phyloP scores from a whole-genome alignment of 2,329 filamentous ascomycete species.

The Hortaea werneckii region DNA sequence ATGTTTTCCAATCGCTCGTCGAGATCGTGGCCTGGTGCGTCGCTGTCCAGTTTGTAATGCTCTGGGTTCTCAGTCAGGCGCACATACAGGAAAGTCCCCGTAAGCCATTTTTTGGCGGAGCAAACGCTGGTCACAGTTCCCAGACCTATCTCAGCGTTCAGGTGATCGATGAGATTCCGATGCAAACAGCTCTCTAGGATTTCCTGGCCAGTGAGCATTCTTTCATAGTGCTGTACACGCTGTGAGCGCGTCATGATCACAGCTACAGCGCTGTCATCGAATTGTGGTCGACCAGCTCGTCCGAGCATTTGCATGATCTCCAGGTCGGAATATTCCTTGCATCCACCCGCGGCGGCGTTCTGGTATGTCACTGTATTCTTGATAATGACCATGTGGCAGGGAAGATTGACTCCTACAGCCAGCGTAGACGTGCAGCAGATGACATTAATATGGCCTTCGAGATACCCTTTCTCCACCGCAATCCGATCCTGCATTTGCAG shows the following conservation, averaged over 20 bases:
- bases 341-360: constrained; percentile 24
- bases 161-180: constrained; percentile 66
- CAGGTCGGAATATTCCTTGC: constrained; percentile 65
- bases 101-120: constrained; percentile 64
- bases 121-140: constrained; percentile 57
- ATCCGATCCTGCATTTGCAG: constrained; percentile 54
- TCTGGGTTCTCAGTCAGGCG: constrained; percentile 60
- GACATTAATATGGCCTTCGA: constrained; percentile 61
- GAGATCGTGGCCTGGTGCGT: constrained; percentile 38
- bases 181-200: constrained; percentile 70
- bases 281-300: constrained; percentile 72
- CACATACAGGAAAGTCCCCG: constrained; percentile 67
- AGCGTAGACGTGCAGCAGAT: constrained; percentile 84
- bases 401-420: constrained; percentile 73
- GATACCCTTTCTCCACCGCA: constrained; percentile 56
- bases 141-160: constrained; percentile 75
- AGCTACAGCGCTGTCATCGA: constrained; percentile 63
- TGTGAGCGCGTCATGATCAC: constrained; percentile 68
- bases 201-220: constrained; percentile 63
- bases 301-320: constrained; percentile 90
- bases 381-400: constrained; percentile 71
- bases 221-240: constrained; percentile 57
- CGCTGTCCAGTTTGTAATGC: constrained; percentile 57
- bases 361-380: constrained; percentile 66
- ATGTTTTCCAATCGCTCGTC: constrained; percentile 60